Evolutionary conservation across 1,139 yeast species (phyloP), one percentile per base, ranked within the genome.

Genomic region (Debaryomyces udenii): DNA sequence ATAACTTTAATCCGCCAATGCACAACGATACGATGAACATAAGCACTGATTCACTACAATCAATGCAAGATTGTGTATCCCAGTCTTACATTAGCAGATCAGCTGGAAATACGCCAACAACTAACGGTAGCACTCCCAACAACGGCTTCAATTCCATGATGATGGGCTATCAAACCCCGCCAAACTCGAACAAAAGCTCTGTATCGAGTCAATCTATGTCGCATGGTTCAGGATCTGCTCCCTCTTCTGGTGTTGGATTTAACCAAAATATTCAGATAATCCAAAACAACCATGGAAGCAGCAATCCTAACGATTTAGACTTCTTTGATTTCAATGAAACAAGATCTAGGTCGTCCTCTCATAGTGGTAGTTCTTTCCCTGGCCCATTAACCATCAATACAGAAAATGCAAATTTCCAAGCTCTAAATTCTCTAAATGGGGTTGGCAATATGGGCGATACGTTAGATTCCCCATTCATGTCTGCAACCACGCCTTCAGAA

Each of bases 151-250:
- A 64, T 37, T 49, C 64, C 11, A 64, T 68, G 70, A 66, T 68
- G 71, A 58, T 64, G 62, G 76, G 71, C 41, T 69, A 66, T 45
- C 74, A 69, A 44, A 71, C 76, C 0, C 77, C 77, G 1, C 75
- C 76, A n/a, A 49, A 56, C 18, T 66, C 73, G 3, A 59, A 59
- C 38, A 71, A 69, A 49, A 61, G 67, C 20, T 65, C 74, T 6
- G 43, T 64, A 27, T 61, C 66, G 10, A 53, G 58, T 2, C 33
- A 42, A n/a, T 15, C 43, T 28, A n/a, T 17, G n/a, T 59, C 64
- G 14, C 52, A 59, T 1, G 36, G 43, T 15, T 32, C 49, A 9
- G 22, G 38, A 22, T 27, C 48, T 36, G 40, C 50, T 36, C 38
- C 51, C n/a, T 20, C 22, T 20, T 15, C 39, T 22, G 29, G 31